Conservation (phyloP, 768 basidiomycete genomes). For the Lactarius tabidus region DNA sequence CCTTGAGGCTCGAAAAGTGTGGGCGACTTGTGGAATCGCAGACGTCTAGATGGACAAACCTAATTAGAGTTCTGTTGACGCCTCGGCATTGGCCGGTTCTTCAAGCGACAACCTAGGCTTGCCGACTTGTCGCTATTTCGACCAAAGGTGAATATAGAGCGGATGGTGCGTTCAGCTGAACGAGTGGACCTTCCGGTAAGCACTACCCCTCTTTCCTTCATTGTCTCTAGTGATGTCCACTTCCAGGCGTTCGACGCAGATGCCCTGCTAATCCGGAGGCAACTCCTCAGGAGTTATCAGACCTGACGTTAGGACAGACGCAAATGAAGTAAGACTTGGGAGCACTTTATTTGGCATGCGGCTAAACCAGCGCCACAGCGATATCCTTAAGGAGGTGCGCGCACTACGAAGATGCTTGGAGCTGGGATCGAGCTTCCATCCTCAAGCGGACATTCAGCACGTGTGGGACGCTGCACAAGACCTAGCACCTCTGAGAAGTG, state of each 20-base stretch:
- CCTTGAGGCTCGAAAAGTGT: neutral
- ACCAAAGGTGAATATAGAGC: slow-evolving; percentile 80
- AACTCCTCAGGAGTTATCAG: slow-evolving; percentile 8
- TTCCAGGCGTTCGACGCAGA: slow-evolving; percentile 44
- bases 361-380: neutral
- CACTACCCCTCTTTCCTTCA: slow-evolving; percentile 5
- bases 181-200: slow-evolving; percentile 71
- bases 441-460: neutral
- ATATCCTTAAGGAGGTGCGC: neutral
- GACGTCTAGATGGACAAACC: neutral
- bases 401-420: neutral
- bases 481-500: slow-evolving; percentile 2
- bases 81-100: neutral
- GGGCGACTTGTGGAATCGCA: neutral
- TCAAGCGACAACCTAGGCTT: neutral
- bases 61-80: neutral
- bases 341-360: neutral
- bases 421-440: neutral
- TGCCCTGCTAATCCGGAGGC: slow-evolving; percentile 36
- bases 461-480: slow-evolving; percentile 5
- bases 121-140: slow-evolving; percentile 64
- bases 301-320: neutral
- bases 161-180: slow-evolving; percentile 63
- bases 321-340: neutral
- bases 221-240: neutral